Conservation (phyloP, 768 basidiomycete species). For the Leccinum subtestaceum region DNA sequence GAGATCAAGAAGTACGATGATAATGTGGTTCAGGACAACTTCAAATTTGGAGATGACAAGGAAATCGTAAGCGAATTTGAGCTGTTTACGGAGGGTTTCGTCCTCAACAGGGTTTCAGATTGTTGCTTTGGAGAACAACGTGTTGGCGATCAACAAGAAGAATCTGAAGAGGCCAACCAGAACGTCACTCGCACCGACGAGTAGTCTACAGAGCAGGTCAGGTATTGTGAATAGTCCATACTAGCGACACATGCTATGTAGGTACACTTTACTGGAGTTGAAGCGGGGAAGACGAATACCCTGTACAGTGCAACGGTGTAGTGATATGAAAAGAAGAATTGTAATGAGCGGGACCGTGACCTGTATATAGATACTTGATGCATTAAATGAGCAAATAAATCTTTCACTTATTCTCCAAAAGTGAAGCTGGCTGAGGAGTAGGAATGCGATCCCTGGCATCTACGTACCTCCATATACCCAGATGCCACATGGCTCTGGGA, state of each 20-base stretch:
- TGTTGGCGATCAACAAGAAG: constrained; percentile 93
- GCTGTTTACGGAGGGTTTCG: background rate
- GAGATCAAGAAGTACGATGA: constrained; percentile 97
- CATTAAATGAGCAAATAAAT: constrained; percentile 24
- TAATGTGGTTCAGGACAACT: constrained; percentile 93
- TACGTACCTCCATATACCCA: constrained; percentile 73
- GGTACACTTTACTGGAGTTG: background rate
- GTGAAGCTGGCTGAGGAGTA: background rate
- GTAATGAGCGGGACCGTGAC: background rate
- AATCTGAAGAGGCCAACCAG: constrained; percentile 80
- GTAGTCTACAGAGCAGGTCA: constrained; percentile 48
- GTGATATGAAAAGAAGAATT: constrained; percentile 2
- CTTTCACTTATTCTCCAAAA: constrained; percentile 14
- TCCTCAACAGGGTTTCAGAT: constrained; percentile 51
- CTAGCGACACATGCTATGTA: constrained; percentile 25
- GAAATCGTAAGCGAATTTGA: constrained; percentile 69
- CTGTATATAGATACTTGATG: constrained; percentile 8
- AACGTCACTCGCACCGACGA: constrained; percentile 56
- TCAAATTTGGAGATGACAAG: constrained; percentile 96
- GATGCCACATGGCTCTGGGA: constrained; percentile 70
- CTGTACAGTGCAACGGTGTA: background rate
- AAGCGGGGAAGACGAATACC: constrained; percentile 17
- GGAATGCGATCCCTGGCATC: constrained; percentile 54
- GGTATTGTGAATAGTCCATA: constrained; percentile 69
- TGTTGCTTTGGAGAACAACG: constrained; percentile 92